Conservation (phyloP, 164 flowering plant genomes). For the Magnolia officinalis region DNA sequence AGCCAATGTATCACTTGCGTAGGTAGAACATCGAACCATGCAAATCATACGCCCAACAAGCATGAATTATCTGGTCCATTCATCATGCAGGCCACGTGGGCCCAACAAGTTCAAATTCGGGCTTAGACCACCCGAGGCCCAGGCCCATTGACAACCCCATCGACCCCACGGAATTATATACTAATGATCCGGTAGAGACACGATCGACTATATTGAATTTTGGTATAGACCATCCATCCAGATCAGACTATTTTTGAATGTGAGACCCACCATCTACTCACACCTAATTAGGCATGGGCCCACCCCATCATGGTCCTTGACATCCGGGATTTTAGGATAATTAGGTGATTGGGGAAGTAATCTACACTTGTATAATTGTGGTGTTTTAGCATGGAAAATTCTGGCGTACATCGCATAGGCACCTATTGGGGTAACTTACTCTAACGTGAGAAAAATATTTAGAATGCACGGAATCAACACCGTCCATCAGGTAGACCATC, state of each 20-base stretch:
- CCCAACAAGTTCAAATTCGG: neutral
- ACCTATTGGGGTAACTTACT: neutral
- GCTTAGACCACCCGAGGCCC: neutral
- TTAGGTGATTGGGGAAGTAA: neutral
- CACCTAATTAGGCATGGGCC: neutral
- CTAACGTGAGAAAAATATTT: neutral
- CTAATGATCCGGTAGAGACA: neutral
- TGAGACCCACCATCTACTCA: neutral
- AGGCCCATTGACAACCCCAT: neutral
- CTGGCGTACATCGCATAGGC: too few relatives aligned
- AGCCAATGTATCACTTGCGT: too few relatives aligned
- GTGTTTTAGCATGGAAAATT: too few relatives aligned
- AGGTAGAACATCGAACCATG: too few relatives aligned
- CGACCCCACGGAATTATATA: neutral
- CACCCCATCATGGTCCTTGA: neutral
- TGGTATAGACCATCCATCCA: neutral
- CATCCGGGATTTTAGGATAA: neutral
- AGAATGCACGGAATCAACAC: too few relatives aligned
- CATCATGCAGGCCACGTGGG: neutral
- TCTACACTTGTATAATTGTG: too few relatives aligned
- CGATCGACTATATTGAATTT: neutral
- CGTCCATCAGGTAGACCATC: too few relatives aligned
- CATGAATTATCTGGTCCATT: too few relatives aligned
- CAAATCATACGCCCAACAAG: too few relatives aligned
- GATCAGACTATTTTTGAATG: neutral